phyloP scores from a whole-genome alignment of 352 stramenopile genomes.

The Poterioochromonas sp. region DNA sequence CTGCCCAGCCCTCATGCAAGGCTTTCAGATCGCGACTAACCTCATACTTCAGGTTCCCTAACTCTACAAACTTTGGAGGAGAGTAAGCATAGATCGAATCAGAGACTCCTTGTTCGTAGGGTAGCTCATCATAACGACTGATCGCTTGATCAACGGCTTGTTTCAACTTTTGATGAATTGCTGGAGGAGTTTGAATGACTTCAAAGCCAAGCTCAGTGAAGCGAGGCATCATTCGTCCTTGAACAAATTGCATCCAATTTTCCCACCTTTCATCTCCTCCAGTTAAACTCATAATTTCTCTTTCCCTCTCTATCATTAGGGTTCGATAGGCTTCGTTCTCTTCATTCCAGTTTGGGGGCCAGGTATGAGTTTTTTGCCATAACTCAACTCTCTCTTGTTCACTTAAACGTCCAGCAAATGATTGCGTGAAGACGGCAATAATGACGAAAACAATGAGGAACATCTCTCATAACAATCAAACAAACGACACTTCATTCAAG shows the following conservation, averaged over 20 bases:
- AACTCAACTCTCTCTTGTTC: constrained; percentile 5
- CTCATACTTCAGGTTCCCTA: not conserved
- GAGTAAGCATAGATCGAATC: not conserved
- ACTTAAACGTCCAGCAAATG: no score
- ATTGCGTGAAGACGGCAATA: no score
- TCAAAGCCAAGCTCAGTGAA: constrained; percentile 20
- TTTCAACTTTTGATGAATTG: not conserved
- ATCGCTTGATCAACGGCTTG: not conserved
- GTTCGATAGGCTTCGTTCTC: not conserved
- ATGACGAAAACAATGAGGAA: no score
- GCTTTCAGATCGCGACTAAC: not conserved
- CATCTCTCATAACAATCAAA: no score
- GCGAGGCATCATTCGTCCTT: not conserved
- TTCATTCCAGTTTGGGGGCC: not conserved
- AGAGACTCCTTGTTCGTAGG: not conserved
- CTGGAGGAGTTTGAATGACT: not conserved
- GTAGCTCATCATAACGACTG: not conserved
- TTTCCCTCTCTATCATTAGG: constrained; percentile 3
- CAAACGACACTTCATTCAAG: no score
- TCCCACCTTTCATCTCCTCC: constrained; percentile 24
- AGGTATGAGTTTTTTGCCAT: not conserved
- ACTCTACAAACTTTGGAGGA: constrained; percentile 3
- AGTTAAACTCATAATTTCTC: constrained; percentile 13
- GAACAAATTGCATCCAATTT: constrained; percentile 29
- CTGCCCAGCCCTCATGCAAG: constrained; percentile 11